A percentile compares a stretch with the other conserved stretches of the same genome.
Evolutionary conservation across 2,329 filamentous ascomycete species (phyloP).

Genomic region (Colletotrichum sidae): DNA sequence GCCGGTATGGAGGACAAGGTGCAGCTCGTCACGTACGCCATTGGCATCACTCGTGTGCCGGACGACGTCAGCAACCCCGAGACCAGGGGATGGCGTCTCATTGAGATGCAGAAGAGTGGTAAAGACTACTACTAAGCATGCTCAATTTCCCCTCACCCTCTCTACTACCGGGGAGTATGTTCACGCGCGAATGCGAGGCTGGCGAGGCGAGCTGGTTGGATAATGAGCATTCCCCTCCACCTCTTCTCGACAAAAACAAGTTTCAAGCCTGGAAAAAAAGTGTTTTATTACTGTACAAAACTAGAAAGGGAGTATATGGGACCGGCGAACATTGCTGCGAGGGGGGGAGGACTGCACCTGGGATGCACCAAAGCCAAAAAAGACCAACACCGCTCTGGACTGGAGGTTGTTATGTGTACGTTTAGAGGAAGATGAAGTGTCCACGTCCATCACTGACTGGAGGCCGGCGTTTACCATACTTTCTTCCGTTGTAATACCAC

Average conservation of each 20-base stretch:
- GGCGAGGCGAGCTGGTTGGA: slow-evolving; percentile 25
- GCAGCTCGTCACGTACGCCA: slow-evolving; percentile 97
- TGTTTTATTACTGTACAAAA: slow-evolving; percentile 40
- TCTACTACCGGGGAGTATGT: background rate
- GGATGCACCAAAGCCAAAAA: background rate
- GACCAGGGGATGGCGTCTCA: slow-evolving; percentile 95
- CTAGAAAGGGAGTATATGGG: slow-evolving; percentile 33
- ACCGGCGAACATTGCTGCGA: slow-evolving; percentile 24
- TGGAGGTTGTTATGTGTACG: slow-evolving; percentile 34
- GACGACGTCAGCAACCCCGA: slow-evolving; percentile 98
- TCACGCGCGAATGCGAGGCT: slow-evolving; percentile 14
- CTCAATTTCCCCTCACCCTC: background rate
- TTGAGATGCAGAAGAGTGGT: slow-evolving; percentile 98
- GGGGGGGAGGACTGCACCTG: slow-evolving; percentile 14
- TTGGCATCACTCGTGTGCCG: slow-evolving; percentile 91
- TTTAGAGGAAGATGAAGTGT: slow-evolving; percentile 29
- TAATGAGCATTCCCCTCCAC: slow-evolving; percentile 5
- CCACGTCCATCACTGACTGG: background rate
- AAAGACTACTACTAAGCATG: slow-evolving; percentile 77
- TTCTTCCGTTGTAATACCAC: slow-evolving; percentile 33
- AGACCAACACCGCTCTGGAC: slow-evolving; percentile 34
- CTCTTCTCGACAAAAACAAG: slow-evolving; percentile 18
- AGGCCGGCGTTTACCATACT: slow-evolving; percentile 21
- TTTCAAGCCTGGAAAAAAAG: slow-evolving; percentile 25
- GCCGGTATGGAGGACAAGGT: slow-evolving; percentile 99